Evolutionary conservation across 164 flowering plant species (phyloP), one percentile per base, ranked within the genome.

Genomic region (Protea cynaroides): DNA sequence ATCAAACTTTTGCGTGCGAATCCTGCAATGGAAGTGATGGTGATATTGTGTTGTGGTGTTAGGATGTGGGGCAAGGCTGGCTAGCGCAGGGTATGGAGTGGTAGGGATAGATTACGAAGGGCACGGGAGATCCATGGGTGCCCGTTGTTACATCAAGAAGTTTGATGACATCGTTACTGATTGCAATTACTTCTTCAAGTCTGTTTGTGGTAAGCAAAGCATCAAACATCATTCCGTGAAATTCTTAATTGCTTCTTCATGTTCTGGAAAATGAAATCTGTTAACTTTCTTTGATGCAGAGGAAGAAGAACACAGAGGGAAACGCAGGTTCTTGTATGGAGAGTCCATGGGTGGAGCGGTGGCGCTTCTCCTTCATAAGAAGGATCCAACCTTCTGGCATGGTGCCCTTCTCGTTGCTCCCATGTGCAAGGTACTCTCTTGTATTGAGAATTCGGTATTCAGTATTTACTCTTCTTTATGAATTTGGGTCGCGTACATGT

Each of bases 281-380:
- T n/a, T n/a, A n/a, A n/a, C n/a, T n/a, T n/a, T n/a, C n/a, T n/a
- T n/a, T n/a, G n/a, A n/a, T 29, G 34, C 85, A 88, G 97, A 46
- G 12, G 77, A 79, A 66, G 80, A 82, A 68, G 88, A 77, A 55
- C 84, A 84, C 78, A 82, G 67, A 68, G 75, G 71, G 8, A 92
- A 84, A 66, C 69, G 72, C 38, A 83, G 81, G 80, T 92, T 89
- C 74, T 65, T 92, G 74, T 92, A 89, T 65, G 97, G 97, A 54
- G 97, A 92, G 71, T 89, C 97, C 19, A 92, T 92, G 97, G 97
- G 97, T 69, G 97, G 97, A 50, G 96, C 96, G 17, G 96, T 92
- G 51, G 83, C 92, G 15, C 75, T 92, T 1, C 78, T 92, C 13
- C 72, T 82, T 18, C 94, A 89, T 76, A 92, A 83, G 63, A 92